Conservation (phyloP, 257 asterid genomes). For the Capsicum chinense region DNA sequence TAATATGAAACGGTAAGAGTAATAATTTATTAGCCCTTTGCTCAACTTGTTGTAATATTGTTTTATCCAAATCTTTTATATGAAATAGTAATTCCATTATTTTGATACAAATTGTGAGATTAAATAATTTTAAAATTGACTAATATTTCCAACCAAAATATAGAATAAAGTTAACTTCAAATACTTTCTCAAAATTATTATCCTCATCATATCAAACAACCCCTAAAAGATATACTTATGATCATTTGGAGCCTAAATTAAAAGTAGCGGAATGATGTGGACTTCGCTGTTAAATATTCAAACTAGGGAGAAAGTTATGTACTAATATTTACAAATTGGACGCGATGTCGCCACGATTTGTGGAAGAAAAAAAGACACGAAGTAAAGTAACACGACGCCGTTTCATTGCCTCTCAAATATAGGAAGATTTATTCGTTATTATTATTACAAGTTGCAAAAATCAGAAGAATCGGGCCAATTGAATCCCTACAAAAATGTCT, state of each 20-base stretch:
- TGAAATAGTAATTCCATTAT: too few species aligned
- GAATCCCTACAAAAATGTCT: conserved; percentile 53
- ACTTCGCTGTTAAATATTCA: neutral
- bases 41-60: too few species aligned
- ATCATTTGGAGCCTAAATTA: neutral
- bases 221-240: neutral
- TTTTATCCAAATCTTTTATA: too few species aligned
- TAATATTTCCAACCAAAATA: too few species aligned
- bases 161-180: too few species aligned
- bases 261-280: neutral
- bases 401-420: neutral
- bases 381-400: neutral
- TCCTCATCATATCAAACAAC: too few species aligned
- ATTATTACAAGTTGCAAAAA: too few species aligned
- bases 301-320: neutral
- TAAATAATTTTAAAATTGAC: too few species aligned
- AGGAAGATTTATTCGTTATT: neutral
- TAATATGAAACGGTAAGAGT: too few species aligned
- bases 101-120: too few species aligned
- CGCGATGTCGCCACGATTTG: neutral
- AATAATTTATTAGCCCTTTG: too few species aligned
- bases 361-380: neutral
- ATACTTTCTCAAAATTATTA: too few species aligned
- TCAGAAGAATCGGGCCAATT: neutral
- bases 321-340: neutral